A percentile compares a stretch with the other conserved stretches of the same genome.
These are phyloP conservation scores for Ceratobasidium sp. DNA, from an alignment of 1,284 basidiomycete species.

Conservation along the genomic window DNA sequence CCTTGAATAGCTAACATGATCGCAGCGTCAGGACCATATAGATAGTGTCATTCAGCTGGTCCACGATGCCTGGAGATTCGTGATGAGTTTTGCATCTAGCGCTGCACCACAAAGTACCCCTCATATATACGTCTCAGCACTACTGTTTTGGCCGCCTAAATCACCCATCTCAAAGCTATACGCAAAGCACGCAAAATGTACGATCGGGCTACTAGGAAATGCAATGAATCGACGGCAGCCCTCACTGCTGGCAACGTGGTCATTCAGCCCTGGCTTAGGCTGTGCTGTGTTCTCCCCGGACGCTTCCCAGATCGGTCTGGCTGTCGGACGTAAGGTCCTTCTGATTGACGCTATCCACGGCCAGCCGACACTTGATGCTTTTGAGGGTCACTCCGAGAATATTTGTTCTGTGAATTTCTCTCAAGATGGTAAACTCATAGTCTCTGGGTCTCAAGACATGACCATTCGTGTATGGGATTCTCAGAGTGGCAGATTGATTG, in stretches of 20 bases:
- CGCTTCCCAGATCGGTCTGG: neutral
- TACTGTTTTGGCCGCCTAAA: neutral
- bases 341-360: neutral
- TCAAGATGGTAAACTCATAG: neutral
- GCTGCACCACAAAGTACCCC: neutral
- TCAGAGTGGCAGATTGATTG: neutral
- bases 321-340: neutral
- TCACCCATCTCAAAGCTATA: neutral
- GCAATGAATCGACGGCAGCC: neutral
- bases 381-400: slow-evolving; percentile 43
- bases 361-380: neutral
- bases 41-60: no score
- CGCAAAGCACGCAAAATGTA: neutral
- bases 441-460: slow-evolving; percentile 4
- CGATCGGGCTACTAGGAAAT: neutral
- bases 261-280: neutral
- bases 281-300: neutral
- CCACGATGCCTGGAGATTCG: no score
- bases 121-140: neutral
- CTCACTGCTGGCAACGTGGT: neutral
- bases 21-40: no score
- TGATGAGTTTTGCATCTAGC: neutral
- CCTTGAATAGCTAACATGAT: no score
- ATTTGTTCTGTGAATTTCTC: slow-evolving; percentile 41
- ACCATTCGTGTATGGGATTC: neutral